These are phyloP conservation scores for Blastocystis hominis DNA, from an alignment of 352 stramenopile genomes.

Conservation along the genomic window DNA sequence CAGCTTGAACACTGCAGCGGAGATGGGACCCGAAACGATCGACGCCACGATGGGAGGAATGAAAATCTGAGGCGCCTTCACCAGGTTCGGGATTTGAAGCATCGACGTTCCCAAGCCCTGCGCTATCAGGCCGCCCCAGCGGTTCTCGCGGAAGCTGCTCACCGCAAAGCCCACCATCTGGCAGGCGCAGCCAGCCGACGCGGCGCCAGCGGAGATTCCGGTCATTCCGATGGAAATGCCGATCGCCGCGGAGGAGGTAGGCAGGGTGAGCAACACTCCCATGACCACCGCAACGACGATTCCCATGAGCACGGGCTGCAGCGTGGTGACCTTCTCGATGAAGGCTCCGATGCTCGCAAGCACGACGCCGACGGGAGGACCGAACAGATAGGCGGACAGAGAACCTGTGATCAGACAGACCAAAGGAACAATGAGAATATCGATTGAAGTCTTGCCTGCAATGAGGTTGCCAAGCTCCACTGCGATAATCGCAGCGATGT, in stretches of 20 bases:
- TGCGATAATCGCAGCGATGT: neutral
- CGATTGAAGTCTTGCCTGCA: slow-evolving; percentile 30
- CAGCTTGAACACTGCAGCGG: slow-evolving; percentile 10
- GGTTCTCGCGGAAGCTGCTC: slow-evolving; percentile 40
- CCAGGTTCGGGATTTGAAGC: slow-evolving; percentile 47
- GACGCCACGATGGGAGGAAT: slow-evolving; percentile 31
- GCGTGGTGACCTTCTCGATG: neutral
- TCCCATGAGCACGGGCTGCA: slow-evolving; percentile 26
- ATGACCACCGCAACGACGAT: slow-evolving; percentile 34
- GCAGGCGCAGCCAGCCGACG: slow-evolving; percentile 28
- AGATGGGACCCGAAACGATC: slow-evolving; percentile 21
- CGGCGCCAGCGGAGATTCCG: slow-evolving; percentile 19
- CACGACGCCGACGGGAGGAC: neutral
- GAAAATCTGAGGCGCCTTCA: slow-evolving; percentile 25
- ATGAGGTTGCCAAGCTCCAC: slow-evolving; percentile 8
- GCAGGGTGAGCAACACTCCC: slow-evolving; percentile 18
- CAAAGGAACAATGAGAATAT: slow-evolving; percentile 34
- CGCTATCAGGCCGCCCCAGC: slow-evolving; percentile 35
- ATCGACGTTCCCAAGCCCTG: slow-evolving; percentile 34
- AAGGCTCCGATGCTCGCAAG: neutral
- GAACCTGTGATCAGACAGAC: slow-evolving; percentile 4
- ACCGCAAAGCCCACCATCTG: slow-evolving; percentile 37
- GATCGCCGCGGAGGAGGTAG: slow-evolving; percentile 32
- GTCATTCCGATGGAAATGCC: slow-evolving; percentile 42
- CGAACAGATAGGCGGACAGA: neutral